Evolutionary conservation across 2,329 filamentous ascomycete species (phyloP), one percentile per base, ranked within the genome.

Genomic region (Aspergillus tamarii): DNA sequence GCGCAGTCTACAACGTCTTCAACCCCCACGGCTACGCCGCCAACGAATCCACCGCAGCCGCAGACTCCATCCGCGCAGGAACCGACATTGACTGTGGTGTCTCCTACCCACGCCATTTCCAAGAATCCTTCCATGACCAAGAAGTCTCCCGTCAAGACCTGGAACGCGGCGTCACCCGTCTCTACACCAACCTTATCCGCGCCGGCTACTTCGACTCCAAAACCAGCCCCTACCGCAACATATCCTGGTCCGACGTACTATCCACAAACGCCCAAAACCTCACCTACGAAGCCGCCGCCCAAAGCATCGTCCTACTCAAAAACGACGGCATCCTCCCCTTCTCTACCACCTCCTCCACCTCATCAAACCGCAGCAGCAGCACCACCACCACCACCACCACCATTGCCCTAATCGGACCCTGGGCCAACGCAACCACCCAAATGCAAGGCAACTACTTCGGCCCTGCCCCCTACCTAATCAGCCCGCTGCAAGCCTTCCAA

Each of bases 391-490:
- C 78, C 19, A 72, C 68, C 19, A 74, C 72, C 2, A 76, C 74
- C 48, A 77, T 89, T 4, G 87, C 84, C 0, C 75, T 89, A 50
- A 77, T 89, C 32, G 87, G 87, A 0, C 82, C 82, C 54, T 89
- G 86, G 82, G 86, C 84, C 2, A 86, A 86, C 58, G 84, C 84
- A 8, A 85, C 85, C 0, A 78, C 75, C 5, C 82, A 88, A 64
- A 82, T 89, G 77, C 84, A 85, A 57, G 87, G 87, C 0, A 87
- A 86, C 68, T 89, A 90, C 74, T 79, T 72, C 62, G 87, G 87
- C 32, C 74, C 80, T 2, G 81, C 88, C 0, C 85, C 86, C 0
- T 89, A 85, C 73, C 76, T 85, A 3, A 82, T 81, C 66, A 83
- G 81, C 4, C 87, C 87, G 0, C 76, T 86, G 0, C 82, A 80